phyloP scores from a whole-genome alignment of 208 protist genomes.

The Leishmania aethiopica region DNA sequence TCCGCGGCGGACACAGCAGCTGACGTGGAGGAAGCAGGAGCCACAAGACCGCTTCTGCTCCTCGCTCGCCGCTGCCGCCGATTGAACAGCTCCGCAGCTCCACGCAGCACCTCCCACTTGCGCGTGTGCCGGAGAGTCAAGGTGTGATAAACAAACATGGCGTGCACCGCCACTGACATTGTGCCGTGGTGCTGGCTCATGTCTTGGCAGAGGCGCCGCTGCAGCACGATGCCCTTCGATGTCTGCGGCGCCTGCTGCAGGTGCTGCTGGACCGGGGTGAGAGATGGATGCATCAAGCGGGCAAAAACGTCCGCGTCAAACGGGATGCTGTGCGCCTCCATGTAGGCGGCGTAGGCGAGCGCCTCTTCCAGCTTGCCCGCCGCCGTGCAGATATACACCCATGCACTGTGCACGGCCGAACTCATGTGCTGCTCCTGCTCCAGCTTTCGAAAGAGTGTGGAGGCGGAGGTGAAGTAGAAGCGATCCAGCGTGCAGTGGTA shows the following conservation, averaged over 20 bases:
- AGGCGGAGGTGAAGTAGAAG: constrained; percentile 75
- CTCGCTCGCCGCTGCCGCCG: background rate
- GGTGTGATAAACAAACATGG: constrained; percentile 83
- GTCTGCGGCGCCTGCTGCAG: constrained; percentile 36
- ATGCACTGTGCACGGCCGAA: constrained; percentile 60
- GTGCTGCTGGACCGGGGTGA: constrained; percentile 42
- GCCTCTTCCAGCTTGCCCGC: constrained; percentile 58
- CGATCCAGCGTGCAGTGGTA: constrained; percentile 71
- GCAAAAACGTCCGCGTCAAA: constrained; percentile 80
- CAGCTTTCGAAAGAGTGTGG: constrained; percentile 64
- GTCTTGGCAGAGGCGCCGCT: constrained; percentile 62
- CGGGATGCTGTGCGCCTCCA: constrained; percentile 49
- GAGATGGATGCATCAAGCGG: constrained; percentile 75
- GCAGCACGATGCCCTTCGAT: constrained; percentile 69
- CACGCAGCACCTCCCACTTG: constrained; percentile 83
- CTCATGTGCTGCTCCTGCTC: constrained; percentile 78
- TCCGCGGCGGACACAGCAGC: constrained; percentile 7
- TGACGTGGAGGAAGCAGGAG: background rate
- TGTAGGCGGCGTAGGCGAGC: constrained; percentile 47
- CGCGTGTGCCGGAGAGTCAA: constrained; percentile 71
- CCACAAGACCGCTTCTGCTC: background rate
- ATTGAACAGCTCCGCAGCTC: constrained; percentile 23
- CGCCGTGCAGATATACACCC: constrained; percentile 73
- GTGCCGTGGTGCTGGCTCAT: constrained; percentile 36
- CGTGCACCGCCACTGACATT: constrained; percentile 61